Conservation (phyloP, 2,329 filamentous ascomycete genomes). For the Laburnicola sp. region DNA sequence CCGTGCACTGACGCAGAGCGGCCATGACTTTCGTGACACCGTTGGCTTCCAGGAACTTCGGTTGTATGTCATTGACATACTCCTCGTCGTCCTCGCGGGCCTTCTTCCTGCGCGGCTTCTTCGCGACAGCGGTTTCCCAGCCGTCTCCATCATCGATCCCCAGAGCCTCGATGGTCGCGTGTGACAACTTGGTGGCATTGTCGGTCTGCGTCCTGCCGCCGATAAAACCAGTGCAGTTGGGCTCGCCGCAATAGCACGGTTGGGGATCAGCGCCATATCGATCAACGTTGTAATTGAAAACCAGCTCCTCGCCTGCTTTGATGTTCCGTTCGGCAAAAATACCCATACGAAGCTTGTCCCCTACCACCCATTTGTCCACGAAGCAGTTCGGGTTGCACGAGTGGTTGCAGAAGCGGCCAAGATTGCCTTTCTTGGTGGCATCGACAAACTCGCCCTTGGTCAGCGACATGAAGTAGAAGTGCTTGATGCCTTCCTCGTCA, state of each 20-base stretch:
- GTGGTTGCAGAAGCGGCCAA: conserved; percentile 97
- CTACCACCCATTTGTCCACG: conserved; percentile 99
- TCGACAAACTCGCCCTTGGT: conserved; percentile 96
- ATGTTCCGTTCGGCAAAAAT: conserved; percentile 91
- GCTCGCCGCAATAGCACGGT: conserved; percentile 93
- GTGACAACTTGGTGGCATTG: conserved; percentile 85
- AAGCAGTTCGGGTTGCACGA: conserved; percentile 99
- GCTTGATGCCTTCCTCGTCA: conserved; percentile 94
- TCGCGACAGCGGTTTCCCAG: conserved; percentile 88
- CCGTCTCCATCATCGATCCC: conserved; percentile 91
- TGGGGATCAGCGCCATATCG: conserved; percentile 96
- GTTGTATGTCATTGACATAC: conserved; percentile 86
- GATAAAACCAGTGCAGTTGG: conserved; percentile 94
- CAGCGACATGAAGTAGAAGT: conserved; percentile 99
- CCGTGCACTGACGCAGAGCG: conserved; percentile 93
- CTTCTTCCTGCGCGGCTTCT: conserved; percentile 92
- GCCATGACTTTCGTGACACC: conserved; percentile 95
- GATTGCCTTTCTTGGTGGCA: conserved; percentile 93
- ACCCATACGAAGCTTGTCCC: conserved; percentile 96
- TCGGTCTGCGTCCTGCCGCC: conserved; percentile 98
- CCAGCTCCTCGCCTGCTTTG: conserved; percentile 86
- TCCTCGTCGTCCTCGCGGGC: conserved; percentile 89
- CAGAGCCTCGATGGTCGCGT: conserved; percentile 88
- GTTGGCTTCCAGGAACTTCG: conserved; percentile 75
- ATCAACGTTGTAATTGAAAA: conserved; percentile 99